These are phyloP conservation scores for Albizia julibrissin DNA, from an alignment of 306 rosid species.

Conservation along the genomic window DNA sequence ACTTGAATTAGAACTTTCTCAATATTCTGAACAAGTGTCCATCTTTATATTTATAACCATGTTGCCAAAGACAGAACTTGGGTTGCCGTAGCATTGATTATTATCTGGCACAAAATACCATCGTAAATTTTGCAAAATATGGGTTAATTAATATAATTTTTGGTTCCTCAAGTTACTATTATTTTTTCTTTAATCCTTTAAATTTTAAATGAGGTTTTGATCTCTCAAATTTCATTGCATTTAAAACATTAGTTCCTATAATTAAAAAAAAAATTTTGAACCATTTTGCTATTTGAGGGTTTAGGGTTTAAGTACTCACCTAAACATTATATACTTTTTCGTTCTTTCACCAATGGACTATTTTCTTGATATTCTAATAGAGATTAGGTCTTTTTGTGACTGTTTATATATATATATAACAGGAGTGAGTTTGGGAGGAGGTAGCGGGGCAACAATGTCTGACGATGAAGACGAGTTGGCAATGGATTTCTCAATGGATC, in stretches of 20 bases:
- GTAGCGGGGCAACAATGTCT: constrained; percentile 94
- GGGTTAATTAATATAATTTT: too few species aligned
- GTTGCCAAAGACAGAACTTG: not conserved
- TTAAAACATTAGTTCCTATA: too few species aligned
- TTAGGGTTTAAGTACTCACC: too few species aligned
- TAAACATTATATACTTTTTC: too few species aligned
- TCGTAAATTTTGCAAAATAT: not conserved
- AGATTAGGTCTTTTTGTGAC: not conserved
- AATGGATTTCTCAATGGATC: constrained; percentile 82
- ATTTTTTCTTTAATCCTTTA: too few species aligned
- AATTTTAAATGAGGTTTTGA: too few species aligned
- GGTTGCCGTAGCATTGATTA: not conserved
- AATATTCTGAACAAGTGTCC: not conserved
- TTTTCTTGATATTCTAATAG: too few species aligned
- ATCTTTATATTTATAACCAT: not conserved
- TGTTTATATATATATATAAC: not conserved
- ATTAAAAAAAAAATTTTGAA: too few species aligned
- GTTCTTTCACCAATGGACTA: too few species aligned
- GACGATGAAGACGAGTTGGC: constrained; percentile 90
- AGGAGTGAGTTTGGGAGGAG: constrained; percentile 94
- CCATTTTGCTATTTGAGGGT: too few species aligned
- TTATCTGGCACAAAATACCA: not conserved
- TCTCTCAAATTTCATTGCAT: too few species aligned
- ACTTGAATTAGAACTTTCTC: not conserved
- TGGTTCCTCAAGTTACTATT: too few species aligned